These are phyloP conservation scores for Agrostemma githago DNA, from an alignment of 148 eudicot genomes.

Conservation along the genomic window DNA sequence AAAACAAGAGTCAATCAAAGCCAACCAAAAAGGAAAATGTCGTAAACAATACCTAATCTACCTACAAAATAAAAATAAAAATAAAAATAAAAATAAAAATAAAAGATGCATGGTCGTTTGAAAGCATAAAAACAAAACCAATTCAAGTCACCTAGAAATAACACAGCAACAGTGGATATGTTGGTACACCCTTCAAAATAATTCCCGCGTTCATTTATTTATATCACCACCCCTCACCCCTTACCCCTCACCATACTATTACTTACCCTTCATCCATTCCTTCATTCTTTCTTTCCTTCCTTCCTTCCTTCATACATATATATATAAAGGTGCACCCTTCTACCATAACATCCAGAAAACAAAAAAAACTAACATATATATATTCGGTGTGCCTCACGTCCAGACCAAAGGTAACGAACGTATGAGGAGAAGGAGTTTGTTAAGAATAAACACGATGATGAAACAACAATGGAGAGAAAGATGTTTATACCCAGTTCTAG, in stretches of 20 bases:
- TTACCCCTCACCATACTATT: no score
- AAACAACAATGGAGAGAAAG: slow-evolving; percentile 22
- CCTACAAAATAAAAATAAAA: neutral
- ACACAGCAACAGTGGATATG: neutral
- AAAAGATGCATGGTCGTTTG: neutral
- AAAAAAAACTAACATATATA: neutral
- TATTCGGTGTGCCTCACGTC: no score
- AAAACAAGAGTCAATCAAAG: slow-evolving; percentile 1
- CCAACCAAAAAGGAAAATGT: slow-evolving; percentile 1
- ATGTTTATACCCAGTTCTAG: slow-evolving; percentile 27
- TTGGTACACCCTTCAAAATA: slow-evolving; percentile 2
- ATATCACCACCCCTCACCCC: no score
- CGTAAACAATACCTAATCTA: neutral
- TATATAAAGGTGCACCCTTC: neutral
- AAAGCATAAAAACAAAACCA: neutral
- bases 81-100: neutral
- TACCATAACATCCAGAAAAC: neutral
- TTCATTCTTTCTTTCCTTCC: no score
- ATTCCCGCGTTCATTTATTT: neutral
- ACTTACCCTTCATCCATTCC: no score
- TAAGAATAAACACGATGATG: slow-evolving; percentile 2
- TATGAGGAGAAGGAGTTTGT: neutral
- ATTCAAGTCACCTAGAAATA: neutral
- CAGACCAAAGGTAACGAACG: no score
- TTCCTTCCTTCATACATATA: neutral